These are phyloP conservation scores for Cystobasidium sp. DNA, from an alignment of 1,284 basidiomycete species.

Conservation along the genomic window DNA sequence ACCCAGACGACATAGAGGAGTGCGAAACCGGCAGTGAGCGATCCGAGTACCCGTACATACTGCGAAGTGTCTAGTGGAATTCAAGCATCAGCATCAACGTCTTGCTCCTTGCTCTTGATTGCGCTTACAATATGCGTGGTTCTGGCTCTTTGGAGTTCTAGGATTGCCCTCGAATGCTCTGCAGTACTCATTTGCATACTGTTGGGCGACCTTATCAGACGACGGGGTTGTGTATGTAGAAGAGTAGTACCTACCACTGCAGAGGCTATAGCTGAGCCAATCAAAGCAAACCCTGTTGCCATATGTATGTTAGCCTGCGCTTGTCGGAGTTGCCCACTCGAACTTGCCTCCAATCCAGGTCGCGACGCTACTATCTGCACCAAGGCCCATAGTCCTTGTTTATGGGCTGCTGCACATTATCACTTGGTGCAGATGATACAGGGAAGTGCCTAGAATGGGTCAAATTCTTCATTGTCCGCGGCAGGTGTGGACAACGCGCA, in stretches of 20 bases:
- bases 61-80: slow-evolving; percentile 22
- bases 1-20: slow-evolving; percentile 10
- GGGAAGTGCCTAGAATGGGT: too few species aligned
- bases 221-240: too few species aligned
- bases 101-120: too few species aligned
- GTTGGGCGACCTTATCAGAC: too few species aligned
- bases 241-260: slow-evolving; percentile 20
- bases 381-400: slow-evolving; percentile 4
- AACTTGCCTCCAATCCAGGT: slow-evolving; percentile 17
- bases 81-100: too few species aligned
- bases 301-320: neutral
- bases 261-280: slow-evolving; percentile 6
- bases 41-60: slow-evolving; percentile 19
- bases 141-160: slow-evolving; percentile 7
- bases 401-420: neutral
- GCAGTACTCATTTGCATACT: slow-evolving; percentile 29
- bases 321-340: neutral
- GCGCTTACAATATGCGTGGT: slow-evolving; percentile 10
- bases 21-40: slow-evolving; percentile 19
- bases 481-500: too few species aligned
- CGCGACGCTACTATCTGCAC: slow-evolving; percentile 24
- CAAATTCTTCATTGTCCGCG: too few species aligned
- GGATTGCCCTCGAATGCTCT: slow-evolving; percentile 9
- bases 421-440: neutral
- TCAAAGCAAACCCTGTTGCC: neutral